Evolutionary conservation across 768 basidiomycete species (phyloP), one percentile per base, ranked within the genome.

Genomic region (Strobilomyces confusus): DNA sequence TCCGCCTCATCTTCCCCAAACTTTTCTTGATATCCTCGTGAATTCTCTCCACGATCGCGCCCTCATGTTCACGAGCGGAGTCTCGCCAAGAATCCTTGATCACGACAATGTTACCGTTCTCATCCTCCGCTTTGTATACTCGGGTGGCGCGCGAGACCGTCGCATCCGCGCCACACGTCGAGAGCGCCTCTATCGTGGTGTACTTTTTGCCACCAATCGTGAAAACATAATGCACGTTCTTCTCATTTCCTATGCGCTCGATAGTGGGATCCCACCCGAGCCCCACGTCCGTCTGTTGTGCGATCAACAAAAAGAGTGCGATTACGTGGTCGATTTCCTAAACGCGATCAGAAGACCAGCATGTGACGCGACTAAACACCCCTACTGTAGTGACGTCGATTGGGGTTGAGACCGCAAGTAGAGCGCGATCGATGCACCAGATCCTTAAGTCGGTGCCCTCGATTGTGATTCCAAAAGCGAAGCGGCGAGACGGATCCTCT

Each of bases 381-480:
- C 30, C n/a, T 41, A 62, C 54, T 12, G n/a, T 13, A 1, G 9
- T 32, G 15, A 54, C 53, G 26, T 56, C 2, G 15, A 62, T 20
- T 0, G 54, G 36, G 8, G 2, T 9, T 8, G 48, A 54, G 5
- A 33, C 34, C 0, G 42, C 23, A 11, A 62, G 43, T 2, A 50
- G 37, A 17, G 48, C 44, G 9, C 41, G 38, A 44, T 42, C 36
- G 8, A 4, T 7, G 12, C 38, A 63, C 72, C 72, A 73, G 20
- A 72, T 1, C 19, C 71, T 57, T 59, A 63, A 56, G 0, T 38
- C 7, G 0, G 26, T 59, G 41, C 64, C 58, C 47, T 71, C 64
- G 15, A 69, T 50, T 0, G 64, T 69, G 22, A 71, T 62, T 0
- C 69, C 70, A 19, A 67, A 62, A 3, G 58, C 51, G 30, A 68